Evolutionary conservation across 2,329 filamentous ascomycete species (phyloP).

Genomic region (Fusarium sp.): DNA sequence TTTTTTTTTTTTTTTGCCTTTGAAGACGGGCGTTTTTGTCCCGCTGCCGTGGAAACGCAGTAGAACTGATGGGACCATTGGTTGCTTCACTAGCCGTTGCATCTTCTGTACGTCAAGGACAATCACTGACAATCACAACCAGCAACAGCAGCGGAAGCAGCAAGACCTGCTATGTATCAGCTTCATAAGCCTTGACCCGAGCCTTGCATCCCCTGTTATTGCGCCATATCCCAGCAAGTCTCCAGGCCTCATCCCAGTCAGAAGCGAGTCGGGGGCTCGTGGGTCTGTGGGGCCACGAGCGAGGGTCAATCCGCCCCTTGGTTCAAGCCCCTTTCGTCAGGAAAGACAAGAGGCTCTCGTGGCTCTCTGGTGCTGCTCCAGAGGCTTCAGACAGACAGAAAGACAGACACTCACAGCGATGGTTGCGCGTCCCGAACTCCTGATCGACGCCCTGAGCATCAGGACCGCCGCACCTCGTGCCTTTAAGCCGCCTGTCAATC

Average conservation of each 20-base stretch:
- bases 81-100: slow-evolving; percentile 15
- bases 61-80: not conserved
- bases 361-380: slow-evolving; percentile 10
- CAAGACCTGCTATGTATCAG: not conserved
- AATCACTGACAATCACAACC: slow-evolving; percentile 29
- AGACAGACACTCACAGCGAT: not conserved
- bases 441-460: slow-evolving; percentile 30
- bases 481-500: slow-evolving; percentile 18
- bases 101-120: slow-evolving; percentile 10
- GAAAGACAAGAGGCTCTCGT: slow-evolving; percentile 32
- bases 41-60: slow-evolving; percentile 9
- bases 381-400: slow-evolving; percentile 12
- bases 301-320: slow-evolving; percentile 29
- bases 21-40: not conserved
- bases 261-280: slow-evolving; percentile 19
- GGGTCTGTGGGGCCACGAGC: slow-evolving; percentile 33
- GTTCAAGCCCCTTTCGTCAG: slow-evolving; percentile 33
- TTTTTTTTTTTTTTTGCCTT: not conserved
- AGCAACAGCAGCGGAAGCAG: not conserved
- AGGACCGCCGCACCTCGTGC: slow-evolving; percentile 5
- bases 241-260: slow-evolving; percentile 33
- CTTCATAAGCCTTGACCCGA: slow-evolving; percentile 27
- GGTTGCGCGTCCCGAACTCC: slow-evolving; percentile 43
- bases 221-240: slow-evolving; percentile 39
- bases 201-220: slow-evolving; percentile 40